Evolutionary conservation across 169 alveolate species (phyloP).

Genomic region (Cryptosporidium andersoni): DNA sequence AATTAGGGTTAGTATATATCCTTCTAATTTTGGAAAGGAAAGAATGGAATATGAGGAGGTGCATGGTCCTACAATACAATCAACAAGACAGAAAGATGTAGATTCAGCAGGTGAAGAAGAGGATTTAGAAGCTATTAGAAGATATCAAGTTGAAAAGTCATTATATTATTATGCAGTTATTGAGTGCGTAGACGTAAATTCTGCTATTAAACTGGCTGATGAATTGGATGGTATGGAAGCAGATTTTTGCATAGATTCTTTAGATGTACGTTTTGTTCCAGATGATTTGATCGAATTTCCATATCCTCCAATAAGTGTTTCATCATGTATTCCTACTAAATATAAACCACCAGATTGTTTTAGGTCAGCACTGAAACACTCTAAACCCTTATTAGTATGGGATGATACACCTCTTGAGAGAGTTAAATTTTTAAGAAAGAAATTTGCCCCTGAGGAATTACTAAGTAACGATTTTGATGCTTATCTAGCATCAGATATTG

Average conservation of each 20-base stretch:
- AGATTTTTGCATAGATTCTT: slow-evolving; percentile 89
- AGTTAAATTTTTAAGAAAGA: slow-evolving; percentile 81
- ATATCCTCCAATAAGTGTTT: slow-evolving; percentile 86
- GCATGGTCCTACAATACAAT: slow-evolving; percentile 88
- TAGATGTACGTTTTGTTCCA: slow-evolving; percentile 94
- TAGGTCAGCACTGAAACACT: slow-evolving; percentile 90
- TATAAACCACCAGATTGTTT: slow-evolving; percentile 87
- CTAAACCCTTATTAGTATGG: slow-evolving; percentile 94
- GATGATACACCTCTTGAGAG: slow-evolving; percentile 92
- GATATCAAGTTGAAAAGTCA: slow-evolving; percentile 78
- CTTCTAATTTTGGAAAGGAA: slow-evolving; percentile 92
- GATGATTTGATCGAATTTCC: slow-evolving; percentile 87
- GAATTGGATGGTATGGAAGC: slow-evolving; percentile 95
- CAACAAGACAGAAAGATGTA: slow-evolving; percentile 33
- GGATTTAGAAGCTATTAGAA: slow-evolving; percentile 77
- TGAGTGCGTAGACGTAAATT: slow-evolving; percentile 86
- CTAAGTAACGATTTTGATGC: slow-evolving; percentile 79
- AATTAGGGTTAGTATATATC: slow-evolving; percentile 88
- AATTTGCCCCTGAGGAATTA: slow-evolving; percentile 78
- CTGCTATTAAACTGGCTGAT: slow-evolving; percentile 90
- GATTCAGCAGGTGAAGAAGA: slow-evolving; percentile 72
- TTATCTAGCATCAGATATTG: slow-evolving; percentile 77
- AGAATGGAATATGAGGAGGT: slow-evolving; percentile 88
- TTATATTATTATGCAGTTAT: slow-evolving; percentile 95
- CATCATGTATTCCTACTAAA: slow-evolving; percentile 89